Evolutionary conservation across 257 asterid genomes (phyloP).

Genomic region (Nicotiana tabacum): DNA sequence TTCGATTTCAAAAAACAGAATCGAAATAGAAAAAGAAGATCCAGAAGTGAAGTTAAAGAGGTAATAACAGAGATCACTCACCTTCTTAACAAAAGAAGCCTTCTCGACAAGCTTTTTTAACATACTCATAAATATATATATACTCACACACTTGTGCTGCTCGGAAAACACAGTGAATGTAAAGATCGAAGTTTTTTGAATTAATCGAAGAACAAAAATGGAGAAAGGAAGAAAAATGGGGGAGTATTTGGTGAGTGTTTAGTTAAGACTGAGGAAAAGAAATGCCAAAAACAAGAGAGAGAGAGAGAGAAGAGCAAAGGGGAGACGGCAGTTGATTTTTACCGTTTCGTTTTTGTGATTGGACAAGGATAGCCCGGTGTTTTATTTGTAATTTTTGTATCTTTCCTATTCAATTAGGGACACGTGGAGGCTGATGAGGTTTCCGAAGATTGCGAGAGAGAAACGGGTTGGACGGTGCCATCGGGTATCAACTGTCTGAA

Average conservation of each 20-base stretch:
- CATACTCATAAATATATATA: not conserved
- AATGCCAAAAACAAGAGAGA: slow-evolving; percentile 16
- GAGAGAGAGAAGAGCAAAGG: not conserved
- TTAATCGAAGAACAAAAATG: not conserved
- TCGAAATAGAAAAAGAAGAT: not conserved
- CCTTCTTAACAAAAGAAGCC: slow-evolving; percentile 80
- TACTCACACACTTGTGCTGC: not conserved
- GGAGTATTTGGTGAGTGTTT: not conserved
- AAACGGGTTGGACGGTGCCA: slow-evolving; percentile 25
- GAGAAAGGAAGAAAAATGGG: not conserved
- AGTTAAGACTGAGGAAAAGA: slow-evolving; percentile 4
- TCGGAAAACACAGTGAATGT: not conserved
- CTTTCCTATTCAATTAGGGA: slow-evolving; percentile 12
- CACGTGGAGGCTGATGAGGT: slow-evolving; percentile 54
- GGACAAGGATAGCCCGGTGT: slow-evolving; percentile 1
- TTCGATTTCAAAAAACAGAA: not conserved
- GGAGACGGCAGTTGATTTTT: slow-evolving; percentile 4
- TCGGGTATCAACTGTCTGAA: slow-evolving; percentile 16
- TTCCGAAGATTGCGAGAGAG: slow-evolving; percentile 52
- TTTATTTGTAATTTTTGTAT: not conserved
- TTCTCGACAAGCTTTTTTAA: slow-evolving; percentile 79
- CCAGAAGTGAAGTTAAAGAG: not conserved
- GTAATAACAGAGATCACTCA: slow-evolving; percentile 10
- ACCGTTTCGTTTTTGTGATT: not conserved
- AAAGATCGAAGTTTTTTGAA: not conserved